Base-by-base conservation (phyloP, 2,329 filamentous ascomycete genomes). In the Aspergillus calidoustus region DNA sequence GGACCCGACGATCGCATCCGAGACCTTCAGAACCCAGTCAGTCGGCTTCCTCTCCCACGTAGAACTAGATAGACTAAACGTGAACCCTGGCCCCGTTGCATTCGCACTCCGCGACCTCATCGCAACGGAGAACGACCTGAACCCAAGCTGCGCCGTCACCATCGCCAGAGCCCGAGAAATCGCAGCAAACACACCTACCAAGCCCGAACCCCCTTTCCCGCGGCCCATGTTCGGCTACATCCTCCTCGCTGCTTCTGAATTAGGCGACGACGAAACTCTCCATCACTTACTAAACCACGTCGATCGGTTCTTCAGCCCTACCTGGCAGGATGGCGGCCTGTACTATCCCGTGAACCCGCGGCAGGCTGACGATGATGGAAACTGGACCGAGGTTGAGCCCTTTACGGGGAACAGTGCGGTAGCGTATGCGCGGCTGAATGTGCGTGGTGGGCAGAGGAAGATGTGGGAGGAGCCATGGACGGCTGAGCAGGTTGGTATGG, bases 351-450 rank as follows among this genome's bases (percentile, higher is more conserved):
- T 31, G 4, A 60, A 50, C 30, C n/a, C 22, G 7, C n/a, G 19
- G 19, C 9, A 48, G 30, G 9, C 44, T 1, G 57, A 60, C 28
- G 13, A 23, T 3, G 25, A 46, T 1, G 57, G 57, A 2, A 48
- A 48, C 13, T 60, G 51, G 57, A 54, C 28, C 6, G 43, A 63
- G 25, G 61, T 77, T 57, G 76, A 79, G 25, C 74, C 76, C 0
- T 77, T 74, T 25, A 68, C 75, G 0, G 74, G 78, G 0, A 79
- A 80, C 59, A 70, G 71, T 1, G 71, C 66, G 0, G 72, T 80
- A 57, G 76, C 69, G 0, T 80, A 80, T 51, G 70, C 70, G 6
- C 64, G 76, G 22, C 63, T 79, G 25, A 78, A 79, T 60, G 72
- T 79, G 8, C 56, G 64, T 6, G 70, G 77, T 61, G 54, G 59